phyloP scores from a whole-genome alignment of 495 filamentous ascomycete species.

The Tuber indicum region DNA sequence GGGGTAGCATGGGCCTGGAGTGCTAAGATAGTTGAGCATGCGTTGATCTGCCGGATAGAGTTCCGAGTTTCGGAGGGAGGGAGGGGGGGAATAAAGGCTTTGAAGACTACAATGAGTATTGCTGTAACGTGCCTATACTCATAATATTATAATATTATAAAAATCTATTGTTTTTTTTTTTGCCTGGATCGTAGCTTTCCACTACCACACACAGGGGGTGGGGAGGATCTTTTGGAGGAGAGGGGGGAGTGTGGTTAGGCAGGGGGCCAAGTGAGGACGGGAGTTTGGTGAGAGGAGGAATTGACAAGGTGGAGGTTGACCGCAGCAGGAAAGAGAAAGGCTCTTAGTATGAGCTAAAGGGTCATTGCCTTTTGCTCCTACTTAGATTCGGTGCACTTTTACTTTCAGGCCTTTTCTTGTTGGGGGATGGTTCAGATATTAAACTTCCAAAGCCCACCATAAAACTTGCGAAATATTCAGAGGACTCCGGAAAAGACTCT shows the following conservation, averaged over 20 bases:
- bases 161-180: background rate
- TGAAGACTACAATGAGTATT: background rate
- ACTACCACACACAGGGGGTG: too few species aligned
- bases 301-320: background rate
- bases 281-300: slow-evolving; percentile 6
- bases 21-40: background rate
- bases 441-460: too few species aligned
- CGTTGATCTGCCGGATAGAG: background rate
- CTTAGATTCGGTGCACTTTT: too few species aligned
- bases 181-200: background rate
- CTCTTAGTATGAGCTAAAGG: too few species aligned
- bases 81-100: background rate
- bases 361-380: too few species aligned
- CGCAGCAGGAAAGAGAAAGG: too few species aligned
- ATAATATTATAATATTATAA: too few species aligned
- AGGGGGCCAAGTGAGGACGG: background rate
- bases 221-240: background rate
- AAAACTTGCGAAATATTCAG: too few species aligned
- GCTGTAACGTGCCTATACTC: background rate
- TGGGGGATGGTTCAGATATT: too few species aligned
- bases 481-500: too few species aligned
- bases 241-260: background rate
- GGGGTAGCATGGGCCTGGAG: background rate
- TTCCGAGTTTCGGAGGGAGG: too few species aligned
- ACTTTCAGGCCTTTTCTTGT: too few species aligned